A percentile compares a stretch with the other conserved stretches of the same genome.
phyloP scores from a whole-genome alignment of 2,329 filamentous ascomycete species.

The Onygena corvina region DNA sequence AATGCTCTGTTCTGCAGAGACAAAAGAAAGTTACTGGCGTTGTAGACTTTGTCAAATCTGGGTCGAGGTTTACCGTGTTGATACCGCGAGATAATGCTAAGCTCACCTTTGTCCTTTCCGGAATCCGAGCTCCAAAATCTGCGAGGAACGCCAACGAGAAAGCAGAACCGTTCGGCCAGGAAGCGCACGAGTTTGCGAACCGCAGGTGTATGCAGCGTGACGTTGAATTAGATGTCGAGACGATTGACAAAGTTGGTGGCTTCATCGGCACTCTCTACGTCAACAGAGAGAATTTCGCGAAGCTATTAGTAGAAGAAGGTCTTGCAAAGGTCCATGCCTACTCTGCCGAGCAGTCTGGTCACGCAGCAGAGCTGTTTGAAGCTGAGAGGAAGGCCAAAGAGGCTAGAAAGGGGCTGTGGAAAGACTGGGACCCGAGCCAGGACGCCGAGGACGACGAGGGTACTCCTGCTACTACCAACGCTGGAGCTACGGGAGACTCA shows the following conservation, averaged over 20 bases:
- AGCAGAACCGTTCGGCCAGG: slow-evolving; percentile 86
- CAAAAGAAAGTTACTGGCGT: slow-evolving; percentile 87
- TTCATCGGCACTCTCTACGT: slow-evolving; percentile 94
- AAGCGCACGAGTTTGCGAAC: slow-evolving; percentile 84
- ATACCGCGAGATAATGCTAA: slow-evolving; percentile 89
- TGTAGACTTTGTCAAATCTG: slow-evolving; percentile 97
- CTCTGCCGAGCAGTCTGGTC: slow-evolving; percentile 89
- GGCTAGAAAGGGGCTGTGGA: slow-evolving; percentile 75
- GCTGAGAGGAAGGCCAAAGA: slow-evolving; percentile 88
- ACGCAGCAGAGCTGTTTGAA: slow-evolving; percentile 71
- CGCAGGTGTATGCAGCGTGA: slow-evolving; percentile 84
- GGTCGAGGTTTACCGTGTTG: slow-evolving; percentile 81
- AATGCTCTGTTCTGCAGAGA: slow-evolving; percentile 72
- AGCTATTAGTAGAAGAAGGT: slow-evolving; percentile 84
- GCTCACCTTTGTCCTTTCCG: slow-evolving; percentile 85
- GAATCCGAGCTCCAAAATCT: slow-evolving; percentile 80
- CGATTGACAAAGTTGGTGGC: slow-evolving; percentile 89
- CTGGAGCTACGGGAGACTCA: slow-evolving; percentile 43
- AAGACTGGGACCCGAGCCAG: slow-evolving; percentile 83
- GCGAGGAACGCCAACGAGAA: slow-evolving; percentile 68
- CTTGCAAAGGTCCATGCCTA: slow-evolving; percentile 85
- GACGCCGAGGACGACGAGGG: slow-evolving; percentile 54
- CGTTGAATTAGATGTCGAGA: slow-evolving; percentile 88
- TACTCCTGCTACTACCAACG: slow-evolving; percentile 37
- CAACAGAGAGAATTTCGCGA: slow-evolving; percentile 91